A percentile compares a stretch with the other conserved stretches of the same genome.
Evolutionary conservation across 768 basidiomycete species (phyloP).

Genomic region (Mycena sanguinolenta): DNA sequence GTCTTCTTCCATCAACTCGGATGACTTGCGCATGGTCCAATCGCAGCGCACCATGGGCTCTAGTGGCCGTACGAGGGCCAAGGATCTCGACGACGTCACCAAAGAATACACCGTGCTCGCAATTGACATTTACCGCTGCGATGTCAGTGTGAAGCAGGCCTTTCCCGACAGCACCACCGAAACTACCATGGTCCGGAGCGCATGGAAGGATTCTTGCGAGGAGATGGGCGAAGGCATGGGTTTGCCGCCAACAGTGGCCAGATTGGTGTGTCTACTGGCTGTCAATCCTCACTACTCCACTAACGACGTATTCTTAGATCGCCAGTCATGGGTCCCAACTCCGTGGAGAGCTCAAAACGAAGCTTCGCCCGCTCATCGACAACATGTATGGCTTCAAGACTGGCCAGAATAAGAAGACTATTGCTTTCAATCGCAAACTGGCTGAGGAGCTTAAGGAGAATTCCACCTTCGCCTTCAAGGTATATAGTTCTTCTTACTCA

Average conservation of each 20-base stretch:
- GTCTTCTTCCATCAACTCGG: not conserved
- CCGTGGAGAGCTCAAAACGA: conserved; percentile 41
- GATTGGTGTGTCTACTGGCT: conserved; percentile 32
- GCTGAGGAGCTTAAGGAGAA: conserved; percentile 40
- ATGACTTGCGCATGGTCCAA: not conserved
- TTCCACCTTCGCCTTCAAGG: conserved; percentile 37
- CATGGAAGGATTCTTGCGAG: conserved; percentile 34
- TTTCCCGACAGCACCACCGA: conserved; percentile 38
- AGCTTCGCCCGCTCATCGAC: conserved; percentile 34
- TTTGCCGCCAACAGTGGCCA: conserved; percentile 33
- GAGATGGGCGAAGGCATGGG: conserved; percentile 23
- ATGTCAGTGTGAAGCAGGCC: conserved; percentile 35
- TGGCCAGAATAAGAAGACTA: conserved; percentile 33
- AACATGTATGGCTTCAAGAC: conserved; percentile 39
- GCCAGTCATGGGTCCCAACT: conserved; percentile 26
- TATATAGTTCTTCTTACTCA: conserved; percentile 5
- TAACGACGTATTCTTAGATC: too few relatives aligned
- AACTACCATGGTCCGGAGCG: conserved; percentile 30
- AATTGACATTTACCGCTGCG: conserved; percentile 30
- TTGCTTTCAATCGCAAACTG: conserved; percentile 36
- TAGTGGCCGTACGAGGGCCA: conserved; percentile 31
- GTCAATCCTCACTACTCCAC: too few relatives aligned
- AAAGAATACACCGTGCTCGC: conserved; percentile 24
- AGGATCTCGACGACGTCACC: conserved; percentile 27
- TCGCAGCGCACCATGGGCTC: not conserved